Base-by-base conservation (phyloP, 2,329 filamentous ascomycete species). In the Fusarium staphyleae region DNA sequence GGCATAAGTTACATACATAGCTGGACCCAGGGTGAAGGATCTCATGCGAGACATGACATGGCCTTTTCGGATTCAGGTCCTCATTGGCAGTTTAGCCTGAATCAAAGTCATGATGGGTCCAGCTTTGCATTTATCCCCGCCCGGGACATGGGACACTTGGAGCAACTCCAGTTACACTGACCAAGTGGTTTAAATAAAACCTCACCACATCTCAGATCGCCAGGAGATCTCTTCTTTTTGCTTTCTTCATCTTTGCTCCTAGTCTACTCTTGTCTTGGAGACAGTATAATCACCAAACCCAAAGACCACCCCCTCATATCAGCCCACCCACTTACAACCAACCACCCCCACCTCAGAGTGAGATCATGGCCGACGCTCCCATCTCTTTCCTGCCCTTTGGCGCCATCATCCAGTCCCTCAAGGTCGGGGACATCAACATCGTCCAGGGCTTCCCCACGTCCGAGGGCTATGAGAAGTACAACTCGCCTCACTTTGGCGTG, bases 401-500 rank as follows among this genome's bases (percentile, higher is more conserved):
- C 58, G 90, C 88, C 66, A 90, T 91, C 70, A 87, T 95, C 70
- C 87, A 97, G 72, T 84, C 89, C 69, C 88, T 97, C 78, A 82
- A 81, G 40, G 83, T 98, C 64, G 88, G 82, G 54, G 88, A 86
- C 60, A 78, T 84, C 70, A 95, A 97, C 77, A 95, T 99, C 62
- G 93, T 97, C 16, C 89, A 95, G 65, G 87, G 88, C 46, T 97
- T 97, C 77, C 84, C 89, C 14, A 86, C 82, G 12, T 83, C 89
- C 46, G 85, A 89, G 36, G 84, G 87, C 55, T 97, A 97, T 77
- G 82, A 82, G 61, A 76, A 84, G 64, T 78, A 93, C 79, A 93
- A 95, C 76, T 78, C 75, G 10, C 87, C 90, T 2, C 93, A 87
- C 78, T 98, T 96, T 70, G 93, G 95, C 60, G 93, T 93, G 72